phyloP scores from a whole-genome alignment of 2,329 filamentous ascomycete genomes.

The Ophiostoma populinum region DNA sequence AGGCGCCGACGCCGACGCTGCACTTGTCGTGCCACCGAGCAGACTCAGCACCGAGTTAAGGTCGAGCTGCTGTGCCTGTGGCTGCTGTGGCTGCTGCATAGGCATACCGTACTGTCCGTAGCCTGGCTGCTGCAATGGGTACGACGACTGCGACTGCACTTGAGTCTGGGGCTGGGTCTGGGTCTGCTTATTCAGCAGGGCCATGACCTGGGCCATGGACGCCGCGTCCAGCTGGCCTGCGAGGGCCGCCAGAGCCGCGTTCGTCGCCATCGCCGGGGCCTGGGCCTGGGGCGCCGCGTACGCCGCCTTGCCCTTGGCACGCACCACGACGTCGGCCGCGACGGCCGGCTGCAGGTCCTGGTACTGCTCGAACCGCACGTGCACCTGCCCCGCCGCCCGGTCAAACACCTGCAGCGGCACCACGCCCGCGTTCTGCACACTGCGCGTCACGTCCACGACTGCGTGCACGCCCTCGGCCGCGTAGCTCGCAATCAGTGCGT shows the following conservation, averaged over 20 bases:
- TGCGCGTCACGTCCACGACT: slow-evolving; percentile 58
- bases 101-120: neutral
- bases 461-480: slow-evolving; percentile 79
- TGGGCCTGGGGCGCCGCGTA: neutral
- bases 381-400: slow-evolving; percentile 60
- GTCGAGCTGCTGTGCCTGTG: slow-evolving; percentile 19
- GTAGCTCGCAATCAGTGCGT: slow-evolving; percentile 67
- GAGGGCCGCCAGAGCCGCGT: slow-evolving; percentile 12
- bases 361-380: slow-evolving; percentile 76
- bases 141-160: neutral
- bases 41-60: slow-evolving; percentile 29
- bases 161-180: neutral
- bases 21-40: slow-evolving; percentile 15
- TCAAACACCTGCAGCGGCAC: slow-evolving; percentile 78
- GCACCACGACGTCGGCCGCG: slow-evolving; percentile 63
- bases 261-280: slow-evolving; percentile 2
- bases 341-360: slow-evolving; percentile 61
- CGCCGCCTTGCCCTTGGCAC: slow-evolving; percentile 36
- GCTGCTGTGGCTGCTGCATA: neutral
- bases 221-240: slow-evolving; percentile 17
- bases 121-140: no score
- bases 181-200: slow-evolving; percentile 14
- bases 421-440: slow-evolving; percentile 51
- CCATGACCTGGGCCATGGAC: slow-evolving; percentile 19
- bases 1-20: neutral